A percentile compares a stretch with the other conserved stretches of the same genome.
Evolutionary conservation across 2,329 filamentous ascomycete species (phyloP).

Genomic region (Fulvia fulva): DNA sequence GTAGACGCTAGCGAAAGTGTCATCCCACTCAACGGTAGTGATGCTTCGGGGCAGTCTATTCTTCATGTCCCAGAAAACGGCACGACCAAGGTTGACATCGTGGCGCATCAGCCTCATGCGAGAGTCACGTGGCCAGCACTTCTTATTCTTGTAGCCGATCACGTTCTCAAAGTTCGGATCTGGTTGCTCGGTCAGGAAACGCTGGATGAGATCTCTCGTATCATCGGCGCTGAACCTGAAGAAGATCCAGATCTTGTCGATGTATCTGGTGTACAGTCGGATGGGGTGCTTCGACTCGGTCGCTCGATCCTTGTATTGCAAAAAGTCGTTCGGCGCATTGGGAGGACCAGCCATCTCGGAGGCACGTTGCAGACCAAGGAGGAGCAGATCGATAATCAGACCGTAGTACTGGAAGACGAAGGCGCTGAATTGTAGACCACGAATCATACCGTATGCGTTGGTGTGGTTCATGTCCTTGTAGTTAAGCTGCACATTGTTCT

Average conservation of each 20-base stretch:
- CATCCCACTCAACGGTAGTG: constrained; percentile 98
- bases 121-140: constrained; percentile 97
- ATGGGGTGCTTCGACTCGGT: constrained; percentile 94
- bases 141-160: constrained; percentile 98
- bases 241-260: constrained; percentile 98
- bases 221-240: constrained; percentile 91
- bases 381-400: constrained; percentile 84
- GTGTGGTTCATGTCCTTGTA: constrained; percentile 99
- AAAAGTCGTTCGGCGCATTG: constrained; percentile 90
- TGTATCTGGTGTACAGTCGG: constrained; percentile 93
- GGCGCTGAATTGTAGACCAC: constrained; percentile 93
- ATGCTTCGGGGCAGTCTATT: constrained; percentile 91
- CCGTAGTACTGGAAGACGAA: constrained; percentile 99
- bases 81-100: constrained; percentile 94
- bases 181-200: constrained; percentile 95
- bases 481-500: constrained; percentile 98
- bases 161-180: constrained; percentile 99
- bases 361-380: constrained; percentile 91
- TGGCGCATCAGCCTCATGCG: constrained; percentile 98
- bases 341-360: constrained; percentile 95
- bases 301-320: constrained; percentile 91
- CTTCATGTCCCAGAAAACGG: constrained; percentile 98
- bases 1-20: constrained; percentile 97
- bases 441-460: constrained; percentile 97
- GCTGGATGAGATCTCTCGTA: constrained; percentile 90